Base-by-base conservation (phyloP, 1,284 basidiomycete species). In the Ganoderma lucidum region DNA sequence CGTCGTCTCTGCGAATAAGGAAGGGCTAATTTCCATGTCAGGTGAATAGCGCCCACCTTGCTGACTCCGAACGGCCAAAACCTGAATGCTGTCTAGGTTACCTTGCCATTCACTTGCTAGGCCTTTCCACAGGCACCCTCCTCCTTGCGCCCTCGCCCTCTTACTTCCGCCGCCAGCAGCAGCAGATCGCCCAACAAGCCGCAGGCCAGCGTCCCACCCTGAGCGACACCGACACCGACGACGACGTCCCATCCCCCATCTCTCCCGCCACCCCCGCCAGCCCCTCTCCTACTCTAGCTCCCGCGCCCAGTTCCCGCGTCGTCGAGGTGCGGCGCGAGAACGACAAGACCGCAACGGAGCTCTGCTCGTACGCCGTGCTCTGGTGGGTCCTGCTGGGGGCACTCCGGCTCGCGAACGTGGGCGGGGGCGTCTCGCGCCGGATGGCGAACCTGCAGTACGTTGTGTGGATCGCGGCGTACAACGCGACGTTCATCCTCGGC, bases 391-490 rank as follows among this genome's bases (percentile, higher is more conserved):
- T 87, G 1, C 82, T 93, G 4, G 87, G 84, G 0, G 63, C 87
- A 0, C 75, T 81, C 9, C 80, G 78, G 55, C 69, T 84, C 14
- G 67, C 83, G 67, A 79, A 80, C 53, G 79, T 85, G 14, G 82
- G 85, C 14, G 81, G 81, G 17, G 87, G 85, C 12, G 89, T 96
- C 10, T 97, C 95, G 3, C 84, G 96, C 66, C 82, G 93, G 76
- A 86, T 96, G 83, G 96, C 92, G 59, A 99, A 99, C 76, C 75
- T 96, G 32, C 86, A 92, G 1, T 99, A 99, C 79, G 90, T 97
- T 53, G 80, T 96, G 32, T 99, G 96, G 96, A 88, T 94, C 8
- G 87, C 88, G 0, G 96, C 96, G 1, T 98, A 91, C 88, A 99
- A 99, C 80, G 91, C 93, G 0, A 87, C 90, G 2, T 96, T 97